Percentiles rank a stretch among this genome's conserved stretches.
These are phyloP conservation scores for Orychophragmus violaceus DNA, from an alignment of 345 rosid genomes.

Conservation along the genomic window DNA sequence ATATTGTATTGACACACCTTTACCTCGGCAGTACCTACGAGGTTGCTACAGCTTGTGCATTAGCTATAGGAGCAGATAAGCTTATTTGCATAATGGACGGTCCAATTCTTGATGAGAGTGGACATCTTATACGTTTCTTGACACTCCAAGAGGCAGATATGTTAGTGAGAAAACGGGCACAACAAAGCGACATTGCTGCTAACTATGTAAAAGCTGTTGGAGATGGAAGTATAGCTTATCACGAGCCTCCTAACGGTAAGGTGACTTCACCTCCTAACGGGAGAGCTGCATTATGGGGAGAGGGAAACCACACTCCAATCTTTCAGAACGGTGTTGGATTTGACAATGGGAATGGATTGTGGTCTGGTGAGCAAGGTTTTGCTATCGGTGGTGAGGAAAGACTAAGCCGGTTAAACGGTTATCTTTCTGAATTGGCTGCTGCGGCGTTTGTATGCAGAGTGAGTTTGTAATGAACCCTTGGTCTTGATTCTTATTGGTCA, in stretches of 20 bases:
- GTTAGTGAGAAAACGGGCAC: conserved; percentile 71
- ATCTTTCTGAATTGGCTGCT: conserved; percentile 88
- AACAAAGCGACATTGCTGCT: conserved; percentile 91
- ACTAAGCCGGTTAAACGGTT: conserved; percentile 63
- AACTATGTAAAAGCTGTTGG: conserved; percentile 83
- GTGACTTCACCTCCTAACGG: conserved; percentile 39
- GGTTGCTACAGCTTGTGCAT: conserved; percentile 97
- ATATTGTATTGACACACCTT: not conserved
- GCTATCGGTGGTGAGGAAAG: too few relatives aligned
- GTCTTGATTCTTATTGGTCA: not conserved
- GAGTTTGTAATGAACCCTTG: conserved; percentile 13
- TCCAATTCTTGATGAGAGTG: conserved; percentile 77
- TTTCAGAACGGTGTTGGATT: too few relatives aligned
- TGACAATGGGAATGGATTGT: too few relatives aligned
- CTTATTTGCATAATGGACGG: conserved; percentile 84
- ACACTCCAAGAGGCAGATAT: conserved; percentile 85
- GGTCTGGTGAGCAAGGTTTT: too few relatives aligned
- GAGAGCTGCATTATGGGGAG: conserved; percentile 27
- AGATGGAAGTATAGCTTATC: conserved; percentile 37
- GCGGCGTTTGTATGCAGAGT: conserved; percentile 97
- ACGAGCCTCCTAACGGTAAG: conserved; percentile 28
- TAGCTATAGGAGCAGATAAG: conserved; percentile 88
- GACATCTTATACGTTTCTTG: conserved; percentile 73
- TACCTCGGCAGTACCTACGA: conserved; percentile 70
- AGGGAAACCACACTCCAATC: conserved; percentile 33